phyloP scores from a whole-genome alignment of 495 filamentous ascomycete genomes.

The Chaetomium tenue region DNA sequence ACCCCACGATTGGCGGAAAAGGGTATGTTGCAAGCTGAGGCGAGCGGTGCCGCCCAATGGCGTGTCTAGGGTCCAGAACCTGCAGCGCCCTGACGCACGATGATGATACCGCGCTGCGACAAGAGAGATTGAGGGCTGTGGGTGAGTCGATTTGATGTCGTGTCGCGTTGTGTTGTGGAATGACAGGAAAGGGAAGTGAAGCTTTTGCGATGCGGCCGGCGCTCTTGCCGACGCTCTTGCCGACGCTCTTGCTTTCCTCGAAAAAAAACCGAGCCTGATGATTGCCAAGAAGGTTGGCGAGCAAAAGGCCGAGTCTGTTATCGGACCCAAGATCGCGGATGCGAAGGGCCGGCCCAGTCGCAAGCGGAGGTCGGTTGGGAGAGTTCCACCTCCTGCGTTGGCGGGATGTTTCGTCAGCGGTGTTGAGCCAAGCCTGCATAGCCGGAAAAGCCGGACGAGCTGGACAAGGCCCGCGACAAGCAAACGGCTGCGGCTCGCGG shows the following conservation, averaged over 20 bases:
- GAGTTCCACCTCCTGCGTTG: neutral
- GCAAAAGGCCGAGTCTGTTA: too few relatives aligned
- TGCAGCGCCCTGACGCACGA: slow-evolving; percentile 15
- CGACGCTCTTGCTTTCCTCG: too few relatives aligned
- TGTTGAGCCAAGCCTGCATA: too few relatives aligned
- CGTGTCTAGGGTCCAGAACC: neutral
- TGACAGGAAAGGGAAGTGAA: neutral
- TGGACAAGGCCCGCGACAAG: neutral
- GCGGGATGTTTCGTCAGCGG: too few relatives aligned
- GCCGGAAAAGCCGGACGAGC: too few relatives aligned
- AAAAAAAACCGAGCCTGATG: neutral
- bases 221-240: neutral
- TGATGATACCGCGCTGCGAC: slow-evolving; percentile 16
- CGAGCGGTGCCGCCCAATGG: slow-evolving; percentile 12
- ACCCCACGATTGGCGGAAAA: slow-evolving; percentile 18
- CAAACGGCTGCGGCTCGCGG: neutral
- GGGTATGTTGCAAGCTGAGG: neutral
- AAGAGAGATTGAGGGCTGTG: neutral
- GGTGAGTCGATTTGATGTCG: neutral
- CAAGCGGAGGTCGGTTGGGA: too few relatives aligned
- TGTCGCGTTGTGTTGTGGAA: neutral
- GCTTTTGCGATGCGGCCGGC: neutral
- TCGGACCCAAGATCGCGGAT: too few relatives aligned
- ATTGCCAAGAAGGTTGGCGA: neutral
- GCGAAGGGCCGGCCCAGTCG: too few relatives aligned